Conservation (phyloP, 768 basidiomycete genomes). For the Psilocybe subaeruginosa region DNA sequence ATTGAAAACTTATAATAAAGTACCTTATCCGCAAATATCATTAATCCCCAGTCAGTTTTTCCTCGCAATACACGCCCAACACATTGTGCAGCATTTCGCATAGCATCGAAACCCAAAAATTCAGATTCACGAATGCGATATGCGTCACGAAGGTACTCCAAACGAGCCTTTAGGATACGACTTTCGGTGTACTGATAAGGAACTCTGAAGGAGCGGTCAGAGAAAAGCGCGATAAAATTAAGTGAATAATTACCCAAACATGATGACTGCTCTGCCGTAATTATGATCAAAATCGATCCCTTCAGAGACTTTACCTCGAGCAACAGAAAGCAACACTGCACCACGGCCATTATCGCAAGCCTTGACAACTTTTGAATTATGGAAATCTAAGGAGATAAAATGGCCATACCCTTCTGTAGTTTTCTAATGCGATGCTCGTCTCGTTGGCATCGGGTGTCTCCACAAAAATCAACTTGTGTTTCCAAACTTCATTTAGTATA, state of each 20-base stretch:
- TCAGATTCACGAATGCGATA: constrained; percentile 99
- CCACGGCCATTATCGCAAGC: constrained; percentile 99
- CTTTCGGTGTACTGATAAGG: constrained; percentile 99
- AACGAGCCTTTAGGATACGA: constrained; percentile 92
- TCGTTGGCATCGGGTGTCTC: constrained; percentile 99
- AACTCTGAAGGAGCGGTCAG: constrained; percentile 50
- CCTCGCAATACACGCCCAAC: constrained; percentile 97
- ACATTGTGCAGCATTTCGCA: constrained; percentile 99
- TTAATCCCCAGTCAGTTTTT: constrained; percentile 99
- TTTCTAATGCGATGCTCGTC: constrained; percentile 96
- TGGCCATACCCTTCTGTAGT: constrained; percentile 81
- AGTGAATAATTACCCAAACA: constrained; percentile 81
- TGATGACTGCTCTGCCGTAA: constrained; percentile 97
- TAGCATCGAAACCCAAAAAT: constrained; percentile 98
- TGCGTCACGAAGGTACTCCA: constrained; percentile 97
- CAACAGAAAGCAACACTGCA: constrained; percentile 94
- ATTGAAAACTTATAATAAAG: background rate
- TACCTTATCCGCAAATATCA: constrained; percentile 99
- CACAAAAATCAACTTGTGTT: constrained; percentile 98
- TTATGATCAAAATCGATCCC: constrained; percentile 99
- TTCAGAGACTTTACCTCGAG: constrained; percentile 98
- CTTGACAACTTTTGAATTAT: constrained; percentile 40
- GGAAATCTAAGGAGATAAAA: background rate
- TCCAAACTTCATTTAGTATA: constrained; percentile 99
- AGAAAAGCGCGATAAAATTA: background rate